Base-by-base conservation (phyloP, 2,329 filamentous ascomycete genomes). In the Fusarium sp. region DNA sequence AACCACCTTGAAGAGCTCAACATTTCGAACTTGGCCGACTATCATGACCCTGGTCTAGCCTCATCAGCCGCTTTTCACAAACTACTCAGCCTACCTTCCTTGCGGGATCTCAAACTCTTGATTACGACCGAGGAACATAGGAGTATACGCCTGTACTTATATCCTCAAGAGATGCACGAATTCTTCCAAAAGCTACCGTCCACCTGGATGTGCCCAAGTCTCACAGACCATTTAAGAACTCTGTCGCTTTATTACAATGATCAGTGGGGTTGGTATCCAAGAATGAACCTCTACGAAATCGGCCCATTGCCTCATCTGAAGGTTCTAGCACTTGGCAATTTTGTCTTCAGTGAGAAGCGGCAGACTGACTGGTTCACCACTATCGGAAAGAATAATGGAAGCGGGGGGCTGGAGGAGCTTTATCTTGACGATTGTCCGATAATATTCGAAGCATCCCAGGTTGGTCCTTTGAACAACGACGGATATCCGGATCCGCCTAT, bases 341-440 rank as follows among this genome's bases (percentile, higher is more conserved):
- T 77, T 43, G 70, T 75, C 4, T 82, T 85, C 52, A 75, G 75
- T 2, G 74, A 82, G 37, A 76, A 82, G 39, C 77, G 76, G 67
- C 80, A 85, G 48, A 63, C 82, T 2, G 77, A 80, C 10, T 84
- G 82, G 81, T 76, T 84, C 5, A 62, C 79, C 0, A 76, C 75
- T 0, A 76, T 84, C 14, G 27, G 27, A 2, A 1, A 0, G 1
- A 17, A 1, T 0, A 45, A 52, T 0, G n/a, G 4, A 21, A 25
- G 49, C 5, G 27, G 20, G 0, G 72, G 66, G 1, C 74, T 84
- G 0, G 63, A 77, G 25, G 75, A 79, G 42, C 73, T 85, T 1
- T 76, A 79, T 11, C 70, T 84, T 0, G 80, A 82, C 27, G 73
- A 80, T 43, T 84, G 81, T 42, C 69, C 75, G 1, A 78, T 82